A percentile compares a stretch with the other conserved stretches of the same genome.
Conservation (phyloP, 345 rosid genomes). For the Orychophragmus violaceus region DNA sequence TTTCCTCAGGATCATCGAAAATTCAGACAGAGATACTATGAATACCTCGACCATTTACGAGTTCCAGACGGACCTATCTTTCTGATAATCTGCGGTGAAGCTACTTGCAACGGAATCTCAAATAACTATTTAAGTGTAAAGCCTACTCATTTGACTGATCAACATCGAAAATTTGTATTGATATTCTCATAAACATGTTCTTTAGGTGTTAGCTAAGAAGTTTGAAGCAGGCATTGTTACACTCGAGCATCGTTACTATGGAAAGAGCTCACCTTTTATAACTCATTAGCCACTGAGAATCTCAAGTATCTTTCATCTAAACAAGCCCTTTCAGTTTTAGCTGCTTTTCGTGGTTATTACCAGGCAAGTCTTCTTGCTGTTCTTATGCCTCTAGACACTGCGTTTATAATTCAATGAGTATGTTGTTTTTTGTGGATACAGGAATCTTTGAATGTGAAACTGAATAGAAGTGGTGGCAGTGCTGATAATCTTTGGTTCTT, state of each 20-base stretch:
- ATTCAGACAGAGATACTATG: slow-evolving; percentile 78
- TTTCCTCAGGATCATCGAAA: slow-evolving; percentile 52
- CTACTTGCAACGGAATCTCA: slow-evolving; percentile 61
- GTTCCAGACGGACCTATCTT: slow-evolving; percentile 76
- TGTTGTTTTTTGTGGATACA: slow-evolving; percentile 22
- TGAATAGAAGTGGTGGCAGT: slow-evolving; percentile 35
- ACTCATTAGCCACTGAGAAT: slow-evolving; percentile 54
- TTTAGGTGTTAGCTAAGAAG: slow-evolving; percentile 86
- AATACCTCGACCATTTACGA: slow-evolving; percentile 62
- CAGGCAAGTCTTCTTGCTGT: slow-evolving; percentile 45
- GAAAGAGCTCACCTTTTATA: slow-evolving; percentile 82
- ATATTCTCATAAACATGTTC: not conserved
- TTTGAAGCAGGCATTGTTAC: slow-evolving; percentile 95
- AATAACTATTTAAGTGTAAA: slow-evolving; percentile 63
- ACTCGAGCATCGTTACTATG: slow-evolving; percentile 95
- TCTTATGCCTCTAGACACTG: not conserved
- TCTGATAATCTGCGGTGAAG: slow-evolving; percentile 76
- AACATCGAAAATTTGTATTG: not conserved
- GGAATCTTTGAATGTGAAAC: slow-evolving; percentile 62
- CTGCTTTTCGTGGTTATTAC: slow-evolving; percentile 72
- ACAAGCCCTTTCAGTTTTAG: slow-evolving; percentile 85
- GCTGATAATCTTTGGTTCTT: slow-evolving; percentile 83
- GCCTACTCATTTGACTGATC: not conserved
- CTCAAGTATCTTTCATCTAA: slow-evolving; percentile 87
- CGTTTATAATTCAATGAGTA: not conserved